These are phyloP conservation scores for Colletotrichum sp. DNA, from an alignment of 2,329 filamentous ascomycete genomes.

Conservation along the genomic window DNA sequence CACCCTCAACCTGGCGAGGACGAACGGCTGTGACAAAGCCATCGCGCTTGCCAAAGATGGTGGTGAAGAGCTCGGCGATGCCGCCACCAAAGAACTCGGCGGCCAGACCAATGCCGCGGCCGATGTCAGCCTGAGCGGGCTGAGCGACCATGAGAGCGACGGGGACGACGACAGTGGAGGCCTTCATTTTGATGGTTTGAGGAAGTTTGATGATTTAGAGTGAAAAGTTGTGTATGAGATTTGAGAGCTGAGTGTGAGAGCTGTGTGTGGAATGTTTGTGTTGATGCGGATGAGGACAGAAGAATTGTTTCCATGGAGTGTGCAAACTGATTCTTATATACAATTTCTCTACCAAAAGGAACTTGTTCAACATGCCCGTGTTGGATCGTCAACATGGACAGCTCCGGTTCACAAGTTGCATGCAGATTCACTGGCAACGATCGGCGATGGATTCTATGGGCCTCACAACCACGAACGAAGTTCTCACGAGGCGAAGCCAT, in stretches of 20 bases:
- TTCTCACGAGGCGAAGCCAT: not conserved
- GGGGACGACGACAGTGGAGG: not conserved
- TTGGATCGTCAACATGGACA: not conserved
- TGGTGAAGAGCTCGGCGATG: not conserved
- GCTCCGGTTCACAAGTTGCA: not conserved
- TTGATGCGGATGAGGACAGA: not conserved
- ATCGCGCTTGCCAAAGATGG: not conserved
- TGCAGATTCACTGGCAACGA: not conserved
- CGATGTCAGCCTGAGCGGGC: conserved; percentile 3
- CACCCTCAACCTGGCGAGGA: not conserved
- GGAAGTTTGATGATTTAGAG: not conserved
- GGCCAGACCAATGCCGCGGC: not conserved
- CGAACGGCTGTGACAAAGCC: not conserved
- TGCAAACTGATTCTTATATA: not conserved
- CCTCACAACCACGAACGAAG: not conserved
- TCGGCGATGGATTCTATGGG: not conserved
- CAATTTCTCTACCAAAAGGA: not conserved
- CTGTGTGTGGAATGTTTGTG: not conserved
- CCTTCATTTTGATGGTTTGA: conserved; percentile 4
- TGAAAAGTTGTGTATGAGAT: not conserved
- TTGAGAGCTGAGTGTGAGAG: not conserved
- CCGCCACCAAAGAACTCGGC: conserved; percentile 7
- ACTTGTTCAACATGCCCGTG: rapidly evolving
- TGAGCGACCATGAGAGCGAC: conserved; percentile 12
- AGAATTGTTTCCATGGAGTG: not conserved